phyloP scores from a whole-genome alignment of 176 grass and related monocot species.

The Zoysia pacifica region DNA sequence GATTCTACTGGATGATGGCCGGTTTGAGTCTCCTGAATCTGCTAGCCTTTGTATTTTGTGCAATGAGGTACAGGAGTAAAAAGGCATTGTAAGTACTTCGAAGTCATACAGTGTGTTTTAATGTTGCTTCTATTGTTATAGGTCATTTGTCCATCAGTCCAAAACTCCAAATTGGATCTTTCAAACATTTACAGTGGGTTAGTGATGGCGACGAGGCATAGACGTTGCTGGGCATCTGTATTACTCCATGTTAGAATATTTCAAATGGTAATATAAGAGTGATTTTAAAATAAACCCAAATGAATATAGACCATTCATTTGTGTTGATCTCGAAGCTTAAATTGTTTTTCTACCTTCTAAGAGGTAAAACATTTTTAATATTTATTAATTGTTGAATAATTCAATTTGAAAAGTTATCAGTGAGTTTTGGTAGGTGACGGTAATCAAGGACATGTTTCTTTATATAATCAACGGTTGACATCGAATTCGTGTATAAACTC shows the following conservation, averaged over 20 bases:
- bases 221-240: background rate
- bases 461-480: too few relatives aligned
- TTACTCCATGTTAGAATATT: background rate
- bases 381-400: too few relatives aligned
- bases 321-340: too few relatives aligned
- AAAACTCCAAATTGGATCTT: background rate
- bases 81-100: background rate
- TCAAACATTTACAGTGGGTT: background rate
- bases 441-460: too few relatives aligned
- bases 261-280: too few relatives aligned
- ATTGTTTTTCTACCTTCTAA: too few relatives aligned
- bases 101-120: background rate
- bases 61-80: slow-evolving; percentile 51
- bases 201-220: background rate
- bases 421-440: too few relatives aligned
- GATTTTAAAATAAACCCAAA: too few relatives aligned
- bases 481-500: too few relatives aligned
- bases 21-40: slow-evolving; percentile 46
- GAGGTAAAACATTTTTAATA: too few relatives aligned
- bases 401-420: too few relatives aligned
- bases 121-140: background rate
- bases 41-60: slow-evolving; percentile 41
- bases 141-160: background rate
- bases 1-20: slow-evolving; percentile 62
- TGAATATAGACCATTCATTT: too few relatives aligned